Conservation (phyloP, 2,329 filamentous ascomycete species). For the Calycina marina region DNA sequence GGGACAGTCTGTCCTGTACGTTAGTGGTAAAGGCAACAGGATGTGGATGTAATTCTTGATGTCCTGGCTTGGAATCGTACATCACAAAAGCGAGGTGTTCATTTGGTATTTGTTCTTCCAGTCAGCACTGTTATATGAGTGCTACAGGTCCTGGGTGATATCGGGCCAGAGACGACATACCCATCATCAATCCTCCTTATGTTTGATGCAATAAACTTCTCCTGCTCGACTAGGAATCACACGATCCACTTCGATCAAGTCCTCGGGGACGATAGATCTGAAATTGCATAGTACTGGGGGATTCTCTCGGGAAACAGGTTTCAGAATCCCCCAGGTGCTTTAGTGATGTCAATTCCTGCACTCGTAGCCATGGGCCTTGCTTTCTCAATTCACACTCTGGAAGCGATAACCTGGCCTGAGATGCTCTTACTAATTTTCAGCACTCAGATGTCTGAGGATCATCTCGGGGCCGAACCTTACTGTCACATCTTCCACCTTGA, state of each 20-base stretch:
- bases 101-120: conserved; percentile 11
- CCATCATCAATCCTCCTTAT: conserved; percentile 11
- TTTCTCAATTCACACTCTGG: conserved; percentile 12
- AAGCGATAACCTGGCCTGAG: conserved; percentile 11
- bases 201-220: conserved; percentile 17
- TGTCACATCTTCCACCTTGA: conserved; percentile 9
- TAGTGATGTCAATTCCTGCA: background rate
- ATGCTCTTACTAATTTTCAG: conserved; percentile 3
- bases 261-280: conserved; percentile 10
- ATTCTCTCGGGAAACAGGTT: conserved; percentile 13
- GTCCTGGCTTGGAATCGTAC: conserved; percentile 12
- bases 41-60: conserved; percentile 7
- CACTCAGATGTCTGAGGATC: conserved; percentile 7
- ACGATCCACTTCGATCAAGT: conserved; percentile 15
- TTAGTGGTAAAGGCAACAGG: background rate
- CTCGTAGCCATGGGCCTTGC: background rate
- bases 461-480: conserved; percentile 8
- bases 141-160: background rate
- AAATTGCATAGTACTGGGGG: conserved; percentile 15
- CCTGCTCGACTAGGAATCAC: conserved; percentile 12
- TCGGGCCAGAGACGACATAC: background rate
- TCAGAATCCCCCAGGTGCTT: conserved; percentile 17
- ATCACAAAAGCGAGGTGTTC: conserved; percentile 16
- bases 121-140: conserved; percentile 15
- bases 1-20: conserved; percentile 8